phyloP scores from a whole-genome alignment of 2,329 filamentous ascomycete genomes.

The Pseudocercospora ulei region DNA sequence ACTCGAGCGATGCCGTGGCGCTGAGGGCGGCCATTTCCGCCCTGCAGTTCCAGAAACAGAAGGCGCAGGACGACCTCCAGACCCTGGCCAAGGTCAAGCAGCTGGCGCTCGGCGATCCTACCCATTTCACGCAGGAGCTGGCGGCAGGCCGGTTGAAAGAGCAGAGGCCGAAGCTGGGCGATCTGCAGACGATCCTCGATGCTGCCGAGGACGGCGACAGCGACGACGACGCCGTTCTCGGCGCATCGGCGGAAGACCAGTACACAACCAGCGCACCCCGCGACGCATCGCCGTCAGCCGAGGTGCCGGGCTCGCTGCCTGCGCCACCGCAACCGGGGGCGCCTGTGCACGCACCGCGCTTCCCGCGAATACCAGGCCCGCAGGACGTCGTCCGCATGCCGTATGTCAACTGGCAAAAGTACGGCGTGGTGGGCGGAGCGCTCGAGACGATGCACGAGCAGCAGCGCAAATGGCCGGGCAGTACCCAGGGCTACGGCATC shows the following conservation, averaged over 20 bases:
- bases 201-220: conserved; percentile 29
- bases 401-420: conserved; percentile 89
- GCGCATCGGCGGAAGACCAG: conserved; percentile 30
- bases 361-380: conserved; percentile 60
- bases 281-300: conserved; percentile 19
- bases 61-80: conserved; percentile 65
- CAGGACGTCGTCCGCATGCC: conserved; percentile 80
- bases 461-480: conserved; percentile 55
- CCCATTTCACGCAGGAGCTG: conserved; percentile 61
- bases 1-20: conserved; percentile 78
- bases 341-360: conserved; percentile 32
- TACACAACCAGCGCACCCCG: background rate
- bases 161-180: conserved; percentile 27
- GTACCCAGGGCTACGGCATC: conserved; percentile 13
- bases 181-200: conserved; percentile 35
- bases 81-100: conserved; percentile 59
- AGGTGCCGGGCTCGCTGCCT: conserved; percentile 26
- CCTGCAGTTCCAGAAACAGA: conserved; percentile 73
- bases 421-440: conserved; percentile 75
- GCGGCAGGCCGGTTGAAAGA: conserved; percentile 46
- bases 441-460: conserved; percentile 77
- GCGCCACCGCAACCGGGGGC: background rate
- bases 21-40: conserved; percentile 76
- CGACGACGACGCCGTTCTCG: conserved; percentile 25
- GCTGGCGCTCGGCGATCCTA: conserved; percentile 60